A percentile compares a stretch with the other conserved stretches of the same genome.
phyloP scores from a whole-genome alignment of 2,329 filamentous ascomycete genomes.

The Penicillium sp. region DNA sequence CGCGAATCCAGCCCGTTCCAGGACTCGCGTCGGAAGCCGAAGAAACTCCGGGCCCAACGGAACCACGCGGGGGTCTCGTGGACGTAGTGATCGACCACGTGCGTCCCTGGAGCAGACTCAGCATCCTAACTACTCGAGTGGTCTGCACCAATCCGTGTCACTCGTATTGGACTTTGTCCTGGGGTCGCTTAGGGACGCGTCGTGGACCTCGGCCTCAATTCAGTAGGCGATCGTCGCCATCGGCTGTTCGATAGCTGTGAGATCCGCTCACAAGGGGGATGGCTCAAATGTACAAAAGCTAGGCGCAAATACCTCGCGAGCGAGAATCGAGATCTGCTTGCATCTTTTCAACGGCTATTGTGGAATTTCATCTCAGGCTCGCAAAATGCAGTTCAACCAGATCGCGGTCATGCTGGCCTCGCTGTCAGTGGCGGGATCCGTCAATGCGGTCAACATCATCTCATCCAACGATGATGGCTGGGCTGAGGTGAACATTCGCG shows the following conservation, averaged over 20 bases:
- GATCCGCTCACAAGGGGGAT: not conserved
- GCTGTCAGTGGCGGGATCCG: constrained; percentile 24
- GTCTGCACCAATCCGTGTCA: not conserved
- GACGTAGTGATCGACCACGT: constrained; percentile 8
- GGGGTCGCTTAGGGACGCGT: constrained; percentile 7
- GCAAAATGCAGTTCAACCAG: constrained; percentile 28
- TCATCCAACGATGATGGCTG: constrained; percentile 75
- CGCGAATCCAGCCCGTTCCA: not conserved
- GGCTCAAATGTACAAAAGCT: not conserved
- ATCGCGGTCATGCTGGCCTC: constrained; percentile 12
- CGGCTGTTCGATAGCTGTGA: constrained; percentile 5
- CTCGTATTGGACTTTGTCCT: not conserved
- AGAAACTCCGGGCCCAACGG: not conserved
- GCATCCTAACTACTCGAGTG: not conserved
- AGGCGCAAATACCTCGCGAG: not conserved
- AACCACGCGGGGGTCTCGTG: not conserved
- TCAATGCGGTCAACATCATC: constrained; percentile 57
- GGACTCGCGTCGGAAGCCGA: not conserved
- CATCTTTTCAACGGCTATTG: not conserved
- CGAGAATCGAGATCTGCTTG: not conserved
- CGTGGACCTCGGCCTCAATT: constrained; percentile 4
- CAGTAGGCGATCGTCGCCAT: constrained; percentile 5
- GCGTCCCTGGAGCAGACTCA: not conserved
- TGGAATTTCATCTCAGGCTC: not conserved
- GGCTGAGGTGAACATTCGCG: constrained; percentile 69